Evolutionary conservation across 2,329 filamentous ascomycete species (phyloP).

Genomic region (Cucurbitaria berberidis): DNA sequence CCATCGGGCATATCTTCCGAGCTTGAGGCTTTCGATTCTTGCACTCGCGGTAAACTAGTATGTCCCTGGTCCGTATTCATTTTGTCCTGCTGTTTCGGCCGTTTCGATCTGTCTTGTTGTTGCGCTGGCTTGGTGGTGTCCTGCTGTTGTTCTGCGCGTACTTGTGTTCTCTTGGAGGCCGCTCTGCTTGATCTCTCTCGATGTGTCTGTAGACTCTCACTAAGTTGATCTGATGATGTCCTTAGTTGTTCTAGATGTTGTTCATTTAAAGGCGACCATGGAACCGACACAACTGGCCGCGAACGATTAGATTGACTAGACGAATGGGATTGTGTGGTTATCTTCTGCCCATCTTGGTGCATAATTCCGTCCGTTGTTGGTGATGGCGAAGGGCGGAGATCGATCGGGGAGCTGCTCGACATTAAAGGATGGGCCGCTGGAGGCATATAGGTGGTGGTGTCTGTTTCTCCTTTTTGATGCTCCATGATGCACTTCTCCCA

Average conservation of each 20-base stretch:
- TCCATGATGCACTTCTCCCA: constrained; percentile 25
- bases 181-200: not conserved
- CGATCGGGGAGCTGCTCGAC: constrained; percentile 3
- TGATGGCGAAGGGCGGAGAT: not conserved
- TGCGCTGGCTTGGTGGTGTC: not conserved
- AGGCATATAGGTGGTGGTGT: not conserved
- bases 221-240: not conserved
- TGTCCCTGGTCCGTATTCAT: too few species aligned
- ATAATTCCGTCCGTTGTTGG: not conserved
- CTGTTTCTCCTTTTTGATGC: constrained; percentile 1
- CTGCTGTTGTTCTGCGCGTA: not conserved
- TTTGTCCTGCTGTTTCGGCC: not conserved
- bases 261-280: not conserved
- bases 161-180: not conserved
- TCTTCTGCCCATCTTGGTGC: not conserved
- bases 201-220: not conserved
- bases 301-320: not conserved
- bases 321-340: not conserved
- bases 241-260: not conserved
- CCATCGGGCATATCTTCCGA: not conserved
- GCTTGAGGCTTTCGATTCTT: not conserved
- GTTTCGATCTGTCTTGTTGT: not conserved
- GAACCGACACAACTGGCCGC: not conserved
- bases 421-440: not conserved
- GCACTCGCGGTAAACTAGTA: not conserved